Evolutionary conservation across 2,329 filamentous ascomycete species (phyloP), one percentile per base, ranked within the genome.

Genomic region (Coniochaeta sp.): DNA sequence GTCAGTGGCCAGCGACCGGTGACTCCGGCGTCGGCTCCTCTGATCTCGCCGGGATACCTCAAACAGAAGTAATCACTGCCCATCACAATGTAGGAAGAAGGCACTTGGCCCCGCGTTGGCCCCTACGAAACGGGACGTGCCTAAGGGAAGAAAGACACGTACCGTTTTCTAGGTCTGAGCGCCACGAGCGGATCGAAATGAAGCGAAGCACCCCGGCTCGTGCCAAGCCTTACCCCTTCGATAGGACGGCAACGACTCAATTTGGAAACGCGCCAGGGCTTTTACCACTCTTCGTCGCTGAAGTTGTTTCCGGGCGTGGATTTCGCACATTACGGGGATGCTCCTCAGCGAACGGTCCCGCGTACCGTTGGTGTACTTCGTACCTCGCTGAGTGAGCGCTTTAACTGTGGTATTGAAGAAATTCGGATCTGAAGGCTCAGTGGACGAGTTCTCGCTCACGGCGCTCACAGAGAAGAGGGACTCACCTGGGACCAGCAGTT

Each of bases 241-340:
- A 48, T 22, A 18, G 45, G 26, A 22, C 45, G 26, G 38, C 38
- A 26, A n/a, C 38, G 38, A 24, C 45, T 22, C 45, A 48, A 48
- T 48, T 30, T 31, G 45, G 45, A 48, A 48, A 48, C 26, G 24
- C n/a, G 28, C 27, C 45, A 48, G 45, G 26, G 28, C 45, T 48
- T 31, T 48, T n/a, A 48, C 38, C 38, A 24, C 38, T 24, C n/a
- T 40, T 24, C 33, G 7, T 42, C 10, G 14, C 38, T 24, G n/a
- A 4, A 6, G 20, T 24, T n/a, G 14, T 26, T 42, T 18, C 33
- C 16, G 20, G 38, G 10, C 20, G 3, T 14, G 20, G 14, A 10
- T 14, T 42, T 42, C 38, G 38, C 38, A 26, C 38, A 22, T 42
- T 42, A 38, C 33, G 33, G 33, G 33, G 22, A 38, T 38, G 33